Evolutionary conservation across 179 eudicot genomes (phyloP).

Genomic region (Spinacia oleracea): DNA sequence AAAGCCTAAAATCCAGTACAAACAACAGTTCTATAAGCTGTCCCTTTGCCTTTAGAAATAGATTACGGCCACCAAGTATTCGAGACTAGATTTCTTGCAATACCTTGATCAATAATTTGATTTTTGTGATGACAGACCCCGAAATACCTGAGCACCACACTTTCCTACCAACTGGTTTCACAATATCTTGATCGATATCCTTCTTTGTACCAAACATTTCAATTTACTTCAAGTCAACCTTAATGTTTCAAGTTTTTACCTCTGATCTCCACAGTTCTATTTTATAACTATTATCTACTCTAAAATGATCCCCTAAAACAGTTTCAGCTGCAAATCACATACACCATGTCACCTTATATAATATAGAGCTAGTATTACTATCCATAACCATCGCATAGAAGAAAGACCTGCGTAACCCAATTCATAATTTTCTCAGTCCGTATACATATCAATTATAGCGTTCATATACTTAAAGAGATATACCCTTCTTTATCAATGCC

Average conservation of each 20-base stretch:
- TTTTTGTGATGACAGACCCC: neutral
- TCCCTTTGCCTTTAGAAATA: neutral
- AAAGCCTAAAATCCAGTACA: no score
- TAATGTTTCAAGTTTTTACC: neutral
- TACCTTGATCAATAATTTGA: neutral
- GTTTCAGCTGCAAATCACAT: neutral
- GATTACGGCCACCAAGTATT: neutral
- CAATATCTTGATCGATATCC: neutral
- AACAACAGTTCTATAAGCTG: neutral
- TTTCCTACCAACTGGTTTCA: neutral
- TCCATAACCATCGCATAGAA: neutral
- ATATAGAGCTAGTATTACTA: neutral
- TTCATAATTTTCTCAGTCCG: neutral
- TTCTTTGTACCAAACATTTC: neutral
- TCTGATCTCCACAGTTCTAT: no score
- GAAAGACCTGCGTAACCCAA: neutral
- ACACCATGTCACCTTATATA: neutral
- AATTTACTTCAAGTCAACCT: neutral
- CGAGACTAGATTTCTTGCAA: neutral
- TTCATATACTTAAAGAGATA: neutral
- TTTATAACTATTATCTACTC: no score
- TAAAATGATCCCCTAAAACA: neutral
- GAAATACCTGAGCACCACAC: neutral
- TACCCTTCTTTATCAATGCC: neutral
- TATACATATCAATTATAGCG: neutral